Evolutionary conservation across 192 early-diverging fungal genomes (phyloP).

Genomic region (Coemansia erecta): DNA sequence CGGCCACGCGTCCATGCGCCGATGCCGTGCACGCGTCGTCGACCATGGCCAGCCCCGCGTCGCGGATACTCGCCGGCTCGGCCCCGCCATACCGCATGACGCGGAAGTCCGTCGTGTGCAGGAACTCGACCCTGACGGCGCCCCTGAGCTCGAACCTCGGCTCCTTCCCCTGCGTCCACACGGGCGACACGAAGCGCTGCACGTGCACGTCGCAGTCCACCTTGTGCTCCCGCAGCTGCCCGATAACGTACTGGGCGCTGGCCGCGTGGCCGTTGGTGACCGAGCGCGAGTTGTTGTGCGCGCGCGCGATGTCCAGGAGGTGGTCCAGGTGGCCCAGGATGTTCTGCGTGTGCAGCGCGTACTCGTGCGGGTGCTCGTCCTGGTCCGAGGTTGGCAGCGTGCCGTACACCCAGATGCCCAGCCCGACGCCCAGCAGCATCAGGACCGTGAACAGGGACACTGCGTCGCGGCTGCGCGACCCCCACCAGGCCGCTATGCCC

Average conservation of each 20-base stretch:
- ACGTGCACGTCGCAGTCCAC: conserved; percentile 38
- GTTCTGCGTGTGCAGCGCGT: conserved; percentile 34
- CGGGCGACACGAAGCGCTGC: conserved; percentile 47
- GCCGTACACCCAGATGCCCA: conserved; percentile 50
- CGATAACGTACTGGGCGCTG: conserved; percentile 40
- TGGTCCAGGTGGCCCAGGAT: conserved; percentile 32
- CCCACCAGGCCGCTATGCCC: conserved; percentile 23
- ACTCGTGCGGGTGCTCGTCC: conserved; percentile 40
- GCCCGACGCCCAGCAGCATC: conserved; percentile 28
- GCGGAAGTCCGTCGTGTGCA: conserved; percentile 39
- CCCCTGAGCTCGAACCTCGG: conserved; percentile 19
- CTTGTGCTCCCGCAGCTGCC: conserved; percentile 14
- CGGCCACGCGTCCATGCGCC: conserved; percentile 43
- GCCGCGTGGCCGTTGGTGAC: conserved; percentile 43
- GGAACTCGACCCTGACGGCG: conserved; percentile 22
- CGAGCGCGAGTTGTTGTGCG: conserved; percentile 47
- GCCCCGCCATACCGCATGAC: conserved; percentile 60
- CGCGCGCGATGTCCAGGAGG: conserved; percentile 34
- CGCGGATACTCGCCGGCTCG: conserved; percentile 44
- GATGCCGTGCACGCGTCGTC: conserved; percentile 50
- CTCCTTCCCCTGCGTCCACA: conserved; percentile 24
- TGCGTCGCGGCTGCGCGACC: conserved; percentile 25
- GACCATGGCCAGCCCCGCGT: conserved; percentile 49
- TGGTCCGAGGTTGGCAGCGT: conserved; percentile 47
- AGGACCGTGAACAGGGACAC: conserved; percentile 32